A percentile compares a stretch with the other conserved stretches of the same genome.
Conservation (phyloP, 176 grass and related monocot species). For the Hyparrhenia diplandra region DNA sequence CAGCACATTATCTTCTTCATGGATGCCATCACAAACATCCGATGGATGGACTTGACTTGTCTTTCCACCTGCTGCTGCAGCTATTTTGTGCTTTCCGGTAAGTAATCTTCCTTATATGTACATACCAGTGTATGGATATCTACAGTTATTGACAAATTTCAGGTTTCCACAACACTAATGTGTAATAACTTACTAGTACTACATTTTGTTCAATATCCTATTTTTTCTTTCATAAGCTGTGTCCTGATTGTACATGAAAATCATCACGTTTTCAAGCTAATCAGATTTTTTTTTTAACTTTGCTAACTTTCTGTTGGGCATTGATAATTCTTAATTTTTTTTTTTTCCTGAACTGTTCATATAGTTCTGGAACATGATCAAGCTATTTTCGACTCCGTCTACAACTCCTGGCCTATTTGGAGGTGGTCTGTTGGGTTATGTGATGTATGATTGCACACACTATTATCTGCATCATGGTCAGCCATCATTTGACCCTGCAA, state of each 20-base stretch:
- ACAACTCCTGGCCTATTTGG: constrained; percentile 68
- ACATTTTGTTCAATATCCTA: not conserved
- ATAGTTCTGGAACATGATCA: constrained; percentile 83
- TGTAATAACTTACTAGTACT: not conserved
- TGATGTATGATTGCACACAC: constrained; percentile 94
- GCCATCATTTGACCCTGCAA: constrained; percentile 52
- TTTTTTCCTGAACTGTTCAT: not conserved
- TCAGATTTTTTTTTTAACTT: not conserved
- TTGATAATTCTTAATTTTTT: not conserved
- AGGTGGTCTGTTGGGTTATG: constrained; percentile 88
- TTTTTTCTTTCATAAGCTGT: not conserved
- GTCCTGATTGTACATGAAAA: not conserved
- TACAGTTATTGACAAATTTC: not conserved
- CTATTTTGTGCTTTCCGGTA: constrained; percentile 79
- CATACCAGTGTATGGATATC: not conserved
- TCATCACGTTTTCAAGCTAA: not conserved
- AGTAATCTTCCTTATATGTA: not conserved
- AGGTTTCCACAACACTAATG: not conserved
- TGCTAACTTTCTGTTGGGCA: not conserved
- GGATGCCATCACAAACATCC: constrained; percentile 98
- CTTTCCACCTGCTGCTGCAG: constrained; percentile 84
- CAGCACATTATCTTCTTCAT: constrained; percentile 81
- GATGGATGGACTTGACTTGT: constrained; percentile 85
- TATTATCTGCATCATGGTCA: constrained; percentile 91
- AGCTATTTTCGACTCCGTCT: constrained; percentile 51